These are phyloP conservation scores for Termitomyces sp. DNA, from an alignment of 1,284 basidiomycete species.

Conservation along the genomic window DNA sequence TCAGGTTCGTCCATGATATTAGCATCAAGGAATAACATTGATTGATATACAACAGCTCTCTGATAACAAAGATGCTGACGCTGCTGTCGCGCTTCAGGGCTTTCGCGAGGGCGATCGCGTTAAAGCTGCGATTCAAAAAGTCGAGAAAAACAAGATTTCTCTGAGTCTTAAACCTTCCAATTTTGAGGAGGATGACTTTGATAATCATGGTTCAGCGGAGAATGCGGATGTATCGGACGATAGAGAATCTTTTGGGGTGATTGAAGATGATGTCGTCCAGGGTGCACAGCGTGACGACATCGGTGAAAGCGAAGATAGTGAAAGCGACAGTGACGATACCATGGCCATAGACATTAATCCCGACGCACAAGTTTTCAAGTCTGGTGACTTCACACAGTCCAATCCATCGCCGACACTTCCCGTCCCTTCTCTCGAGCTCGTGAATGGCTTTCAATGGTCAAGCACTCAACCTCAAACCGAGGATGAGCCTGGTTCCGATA, in stretches of 20 bases:
- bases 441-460: conserved; percentile 70
- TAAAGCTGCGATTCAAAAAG: conserved; percentile 70
- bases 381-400: conserved; percentile 16
- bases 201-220: conserved; percentile 23
- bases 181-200: conserved; percentile 61
- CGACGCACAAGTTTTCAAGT: conserved; percentile 23
- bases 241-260: conserved; percentile 23
- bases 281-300: conserved; percentile 21
- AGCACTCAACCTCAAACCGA: conserved; percentile 29
- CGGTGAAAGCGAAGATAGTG: conserved; percentile 14
- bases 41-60: conserved; percentile 51
- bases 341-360: conserved; percentile 41
- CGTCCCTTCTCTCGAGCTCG: conserved; percentile 41
- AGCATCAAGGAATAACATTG: neutral
- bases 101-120: conserved; percentile 88
- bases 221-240: conserved; percentile 22
- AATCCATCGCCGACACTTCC: conserved; percentile 5
- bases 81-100: conserved; percentile 69
- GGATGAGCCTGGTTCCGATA: conserved; percentile 30
- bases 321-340: conserved; percentile 30
- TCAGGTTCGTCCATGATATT: conserved; percentile 47
- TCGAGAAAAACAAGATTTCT: conserved; percentile 82
- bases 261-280: conserved; percentile 22
- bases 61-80: conserved; percentile 79
- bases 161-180: conserved; percentile 89